Base-by-base conservation (phyloP, 2,329 filamentous ascomycete genomes). In the Pseudocercospora ulei region DNA sequence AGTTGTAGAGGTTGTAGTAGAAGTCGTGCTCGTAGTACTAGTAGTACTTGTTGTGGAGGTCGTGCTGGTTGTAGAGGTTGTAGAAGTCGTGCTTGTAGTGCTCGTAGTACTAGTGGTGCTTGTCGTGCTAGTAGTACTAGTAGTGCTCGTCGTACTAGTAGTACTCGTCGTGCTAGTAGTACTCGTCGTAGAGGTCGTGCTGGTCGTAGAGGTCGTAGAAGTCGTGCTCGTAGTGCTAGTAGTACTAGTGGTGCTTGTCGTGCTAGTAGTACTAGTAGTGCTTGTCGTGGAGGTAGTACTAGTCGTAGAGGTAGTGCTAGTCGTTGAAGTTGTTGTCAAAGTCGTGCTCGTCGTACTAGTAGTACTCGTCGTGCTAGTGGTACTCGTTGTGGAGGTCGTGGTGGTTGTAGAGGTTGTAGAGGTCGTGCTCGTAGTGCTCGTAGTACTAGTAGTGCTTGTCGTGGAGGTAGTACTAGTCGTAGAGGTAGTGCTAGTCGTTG, bases 291-390 rank as follows among this genome's bases (percentile, higher is more conserved):
- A n/a, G n/a, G n/a, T n/a, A n/a, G n/a, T n/a, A n/a, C n/a, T n/a
- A n/a, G n/a, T n/a, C n/a, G n/a, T n/a, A n/a, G n/a, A n/a, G n/a
- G n/a, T 14, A 19, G 28, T 31, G 16, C 16, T 31, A 4, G 17
- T 31, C 9, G 28, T 31, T n/a, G 28, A 9, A 12, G 8, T 31
- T n/a, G 28, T 5, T 12, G 28, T 31, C 9, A 14, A 13, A 8
- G 27, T 29, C 11, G 27, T 29, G 27, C 27, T 29, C 13, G 27
- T 30, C 4, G 27, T n/a, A 30, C 13, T 9, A 7, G 24, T 27
- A 27, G 24, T 12, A 13, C 11, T 27, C 24, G 12, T 27, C 24
- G 12, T 13, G 14, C 24, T 27, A 12, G 14, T 13, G 11, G 24
- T 27, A 2, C 3, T 27, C 11, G 24, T 26, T 12, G 24, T 26